Evolutionary conservation across 805 yeast species (phyloP).

Genomic region (Kodamaea laetipori): DNA sequence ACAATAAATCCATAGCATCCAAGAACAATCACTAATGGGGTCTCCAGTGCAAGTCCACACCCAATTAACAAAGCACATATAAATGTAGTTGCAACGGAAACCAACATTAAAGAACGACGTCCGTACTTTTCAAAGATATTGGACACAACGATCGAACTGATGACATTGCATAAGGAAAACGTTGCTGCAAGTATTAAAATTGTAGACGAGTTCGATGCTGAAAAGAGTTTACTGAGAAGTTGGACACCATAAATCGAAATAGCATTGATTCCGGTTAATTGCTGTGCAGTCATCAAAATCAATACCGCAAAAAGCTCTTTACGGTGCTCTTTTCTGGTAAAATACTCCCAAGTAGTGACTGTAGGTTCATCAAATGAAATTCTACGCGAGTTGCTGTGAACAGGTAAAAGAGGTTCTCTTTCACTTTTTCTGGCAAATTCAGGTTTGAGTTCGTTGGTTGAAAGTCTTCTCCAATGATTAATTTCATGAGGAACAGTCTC

Average conservation of each 20-base stretch:
- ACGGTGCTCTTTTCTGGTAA: slow-evolving; percentile 22
- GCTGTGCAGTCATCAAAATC: slow-evolving; percentile 41
- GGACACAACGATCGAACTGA: slow-evolving; percentile 18
- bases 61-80: slow-evolving; percentile 29
- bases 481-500: slow-evolving; percentile 35
- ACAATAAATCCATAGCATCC: slow-evolving; percentile 35
- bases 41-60: slow-evolving; percentile 22
- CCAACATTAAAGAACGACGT: slow-evolving; percentile 29
- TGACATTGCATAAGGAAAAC: slow-evolving; percentile 22
- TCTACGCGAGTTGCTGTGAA: slow-evolving; percentile 20
- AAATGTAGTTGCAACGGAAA: slow-evolving; percentile 27
- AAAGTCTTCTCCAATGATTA: slow-evolving; percentile 38
- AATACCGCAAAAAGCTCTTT: slow-evolving; percentile 32
- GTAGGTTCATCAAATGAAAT: slow-evolving; percentile 35
- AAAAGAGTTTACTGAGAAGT: slow-evolving; percentile 17
- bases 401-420: slow-evolving; percentile 8
- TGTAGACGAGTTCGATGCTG: slow-evolving; percentile 19
- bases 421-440: slow-evolving; percentile 4
- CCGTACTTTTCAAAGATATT: slow-evolving; percentile 24
- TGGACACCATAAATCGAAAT: slow-evolving; percentile 28
- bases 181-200: slow-evolving; percentile 21
- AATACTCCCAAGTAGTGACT: slow-evolving; percentile 23
- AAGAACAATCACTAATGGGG: slow-evolving; percentile 23
- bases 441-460: slow-evolving; percentile 15
- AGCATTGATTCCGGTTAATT: slow-evolving; percentile 33